Evolutionary conservation across 2,329 filamentous ascomycete genomes (phyloP).

Genomic region (Thelonectria blattea): DNA sequence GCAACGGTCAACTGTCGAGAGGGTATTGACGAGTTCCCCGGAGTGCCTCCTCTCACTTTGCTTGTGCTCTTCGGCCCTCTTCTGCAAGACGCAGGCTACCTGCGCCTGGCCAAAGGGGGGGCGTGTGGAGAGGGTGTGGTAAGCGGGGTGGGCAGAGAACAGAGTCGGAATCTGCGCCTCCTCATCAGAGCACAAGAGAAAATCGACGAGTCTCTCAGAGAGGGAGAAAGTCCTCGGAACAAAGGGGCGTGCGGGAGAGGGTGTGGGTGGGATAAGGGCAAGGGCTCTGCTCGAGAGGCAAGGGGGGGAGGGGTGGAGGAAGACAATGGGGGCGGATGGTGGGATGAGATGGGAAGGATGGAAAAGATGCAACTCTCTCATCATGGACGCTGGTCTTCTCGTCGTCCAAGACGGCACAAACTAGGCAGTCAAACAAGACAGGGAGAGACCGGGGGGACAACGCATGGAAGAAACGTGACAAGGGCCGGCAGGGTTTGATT

Average conservation of each 20-base stretch:
- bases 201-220: slow-evolving; percentile 24
- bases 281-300: neutral
- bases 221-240: slow-evolving; percentile 4
- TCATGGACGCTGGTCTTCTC: slow-evolving; percentile 1
- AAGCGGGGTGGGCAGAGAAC: slow-evolving; percentile 14
- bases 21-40: slow-evolving; percentile 28
- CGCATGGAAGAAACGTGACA: slow-evolving; percentile 60
- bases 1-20: slow-evolving; percentile 25
- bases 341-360: slow-evolving; percentile 8
- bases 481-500: slow-evolving; percentile 56
- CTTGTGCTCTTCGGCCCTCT: slow-evolving; percentile 18
- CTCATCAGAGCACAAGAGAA: slow-evolving; percentile 22
- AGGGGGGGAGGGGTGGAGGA: neutral
- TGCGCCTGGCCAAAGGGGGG: slow-evolving; percentile 16
- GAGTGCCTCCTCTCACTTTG: slow-evolving; percentile 19
- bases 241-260: neutral
- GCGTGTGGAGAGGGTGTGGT: slow-evolving; percentile 10
- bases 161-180: slow-evolving; percentile 22
- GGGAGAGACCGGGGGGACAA: slow-evolving; percentile 46
- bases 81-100: slow-evolving; percentile 28
- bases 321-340: slow-evolving; percentile 7
- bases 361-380: neutral
- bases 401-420: slow-evolving; percentile 9
- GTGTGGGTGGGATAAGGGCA: neutral
- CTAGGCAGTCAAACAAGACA: slow-evolving; percentile 19